Percentiles rank a stretch among this genome's conserved stretches.
Evolutionary conservation across 1,284 basidiomycete species (phyloP).

Genomic region (Cerioporus squamosus): DNA sequence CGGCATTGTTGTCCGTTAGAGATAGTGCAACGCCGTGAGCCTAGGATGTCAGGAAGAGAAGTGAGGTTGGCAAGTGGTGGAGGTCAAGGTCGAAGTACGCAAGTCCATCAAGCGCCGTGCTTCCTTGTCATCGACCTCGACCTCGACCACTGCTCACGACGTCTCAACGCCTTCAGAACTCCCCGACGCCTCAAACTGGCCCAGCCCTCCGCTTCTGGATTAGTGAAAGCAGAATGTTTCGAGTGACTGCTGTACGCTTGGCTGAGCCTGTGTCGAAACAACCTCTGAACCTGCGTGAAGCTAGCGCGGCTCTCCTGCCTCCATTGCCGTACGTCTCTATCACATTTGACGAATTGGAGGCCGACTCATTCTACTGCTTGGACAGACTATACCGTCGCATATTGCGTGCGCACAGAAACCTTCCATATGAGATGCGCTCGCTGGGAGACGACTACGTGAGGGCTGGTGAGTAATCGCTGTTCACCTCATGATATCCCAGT

Average conservation of each 20-base stretch:
- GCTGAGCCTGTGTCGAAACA: slow-evolving; percentile 67
- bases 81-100: neutral
- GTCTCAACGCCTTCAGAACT: too few relatives aligned
- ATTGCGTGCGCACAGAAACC: slow-evolving; percentile 75
- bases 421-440: slow-evolving; percentile 83
- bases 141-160: too few relatives aligned
- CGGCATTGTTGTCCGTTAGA: slow-evolving; percentile 25
- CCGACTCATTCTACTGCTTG: neutral
- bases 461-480: slow-evolving; percentile 53
- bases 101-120: neutral
- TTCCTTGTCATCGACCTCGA: too few relatives aligned
- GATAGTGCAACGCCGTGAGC: too few relatives aligned
- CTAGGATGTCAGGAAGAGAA: neutral
- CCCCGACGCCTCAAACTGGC: too few relatives aligned
- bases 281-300: slow-evolving; percentile 67
- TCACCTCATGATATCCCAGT: neutral
- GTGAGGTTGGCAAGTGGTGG: neutral
- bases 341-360: neutral
- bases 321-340: slow-evolving; percentile 71
- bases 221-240: slow-evolving; percentile 41
- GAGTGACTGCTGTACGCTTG: slow-evolving; percentile 52
- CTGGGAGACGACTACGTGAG: slow-evolving; percentile 91
- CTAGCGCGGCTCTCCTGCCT: slow-evolving; percentile 76
- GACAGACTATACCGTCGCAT: slow-evolving; percentile 80
- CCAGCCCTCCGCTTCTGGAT: too few relatives aligned